Evolutionary conservation across 352 stramenopile species (phyloP), one percentile per base, ranked within the genome.

Genomic region (Globisporangium yorkense): DNA sequence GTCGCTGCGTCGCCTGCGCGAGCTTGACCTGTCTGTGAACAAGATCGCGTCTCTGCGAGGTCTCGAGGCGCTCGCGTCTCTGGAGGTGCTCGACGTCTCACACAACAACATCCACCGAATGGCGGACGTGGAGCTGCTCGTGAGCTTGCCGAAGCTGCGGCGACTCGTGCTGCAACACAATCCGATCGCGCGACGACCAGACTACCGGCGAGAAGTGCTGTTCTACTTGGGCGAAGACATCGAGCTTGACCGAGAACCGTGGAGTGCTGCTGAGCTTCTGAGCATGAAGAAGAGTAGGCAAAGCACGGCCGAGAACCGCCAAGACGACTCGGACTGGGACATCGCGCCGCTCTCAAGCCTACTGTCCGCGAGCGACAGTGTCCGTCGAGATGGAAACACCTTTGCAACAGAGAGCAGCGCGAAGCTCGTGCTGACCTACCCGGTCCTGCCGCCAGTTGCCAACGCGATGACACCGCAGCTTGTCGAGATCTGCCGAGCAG

Each of bases 141-240:
- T 56, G 6, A 58, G 57, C 31, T 40, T 92, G n/a, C 46, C 49
- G 5, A 63, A 64, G 21, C 71, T 94, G 1, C 60, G 55, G 5
- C 63, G 63, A 3, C 51, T 94, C n/a, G 71, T 78, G 10, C 59
- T 95, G 50, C 70, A 74, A 47, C 81, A 86, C n/a, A 95, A 95
- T 41, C 84, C 82, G 18, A 79, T 95, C 39, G 67, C 82, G 20
- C 61, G 66, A 5, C 70, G 81, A 27, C 78, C 86, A 9, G 86
- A 95, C 39, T 92, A 94, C 58, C 72, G 86, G 41, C 73, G 86
- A 24, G 84, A 95, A 55, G 75, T 92, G 18, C 51, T 94, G 1
- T 94, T 95, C 41, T 93, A 84, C 57, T 55, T 95, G 29, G 77
- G 84, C 7, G 75, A 87, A 53, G 40, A 51, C 13, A 56, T 95